These are phyloP conservation scores for Nitzschia sp. DNA, from an alignment of 108 stramenopile species.

Conservation along the genomic window DNA sequence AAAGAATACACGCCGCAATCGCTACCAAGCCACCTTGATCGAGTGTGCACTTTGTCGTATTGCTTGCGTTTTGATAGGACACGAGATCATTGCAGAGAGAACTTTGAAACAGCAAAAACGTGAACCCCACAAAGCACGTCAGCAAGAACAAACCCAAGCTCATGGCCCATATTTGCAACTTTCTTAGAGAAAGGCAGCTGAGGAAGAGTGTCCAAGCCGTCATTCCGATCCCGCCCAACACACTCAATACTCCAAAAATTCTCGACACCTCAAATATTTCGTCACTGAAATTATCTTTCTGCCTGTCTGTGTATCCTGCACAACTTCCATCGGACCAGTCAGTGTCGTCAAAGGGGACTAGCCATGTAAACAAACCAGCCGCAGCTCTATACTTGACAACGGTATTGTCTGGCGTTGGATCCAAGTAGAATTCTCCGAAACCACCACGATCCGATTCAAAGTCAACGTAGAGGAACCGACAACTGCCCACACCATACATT, in stretches of 20 bases:
- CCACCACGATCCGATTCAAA: conserved; percentile 35
- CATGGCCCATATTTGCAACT: conserved; percentile 39
- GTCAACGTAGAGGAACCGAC: conserved; percentile 37
- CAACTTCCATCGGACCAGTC: conserved; percentile 40
- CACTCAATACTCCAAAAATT: conserved; percentile 33
- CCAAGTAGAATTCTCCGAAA: conserved; percentile 38
- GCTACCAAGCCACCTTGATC: conserved; percentile 47
- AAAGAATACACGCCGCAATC: conserved; percentile 32
- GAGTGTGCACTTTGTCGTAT: conserved; percentile 34
- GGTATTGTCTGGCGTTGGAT: conserved; percentile 29
- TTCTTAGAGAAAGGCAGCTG: conserved; percentile 33
- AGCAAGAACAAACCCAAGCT: conserved; percentile 5
- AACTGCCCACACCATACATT: conserved; percentile 36
- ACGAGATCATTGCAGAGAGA: conserved; percentile 24
- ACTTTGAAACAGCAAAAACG: conserved; percentile 28
- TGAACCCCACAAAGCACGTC: conserved; percentile 20
- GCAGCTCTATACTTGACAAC: conserved; percentile 21
- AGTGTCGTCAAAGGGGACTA: conserved; percentile 25
- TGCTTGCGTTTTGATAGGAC: conserved; percentile 31
- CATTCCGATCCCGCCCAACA: conserved; percentile 22
- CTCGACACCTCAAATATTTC: conserved; percentile 33
- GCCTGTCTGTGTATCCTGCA: conserved; percentile 26
- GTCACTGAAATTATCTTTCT: conserved; percentile 28
- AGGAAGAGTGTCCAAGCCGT: conserved; percentile 30
- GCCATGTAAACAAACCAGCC: conserved; percentile 45